phyloP scores from a whole-genome alignment of 2,329 filamentous ascomycete species.

The Hymenoscyphus salicellus region DNA sequence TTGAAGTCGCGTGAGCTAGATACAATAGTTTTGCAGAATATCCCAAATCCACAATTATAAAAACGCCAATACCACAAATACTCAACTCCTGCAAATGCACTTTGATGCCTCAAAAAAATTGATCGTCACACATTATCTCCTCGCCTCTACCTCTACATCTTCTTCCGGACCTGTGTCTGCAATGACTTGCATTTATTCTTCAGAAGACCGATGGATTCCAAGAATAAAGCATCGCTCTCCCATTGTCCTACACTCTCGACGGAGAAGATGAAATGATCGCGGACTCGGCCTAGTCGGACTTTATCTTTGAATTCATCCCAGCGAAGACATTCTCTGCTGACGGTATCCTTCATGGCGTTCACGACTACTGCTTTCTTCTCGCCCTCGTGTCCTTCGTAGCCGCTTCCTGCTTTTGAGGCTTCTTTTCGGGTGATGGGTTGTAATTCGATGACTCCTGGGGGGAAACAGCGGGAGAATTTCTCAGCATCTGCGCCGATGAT shows the following conservation, averaged over 20 bases:
- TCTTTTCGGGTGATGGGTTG: slow-evolving; percentile 69
- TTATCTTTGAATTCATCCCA: slow-evolving; percentile 93
- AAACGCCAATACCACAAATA: background rate
- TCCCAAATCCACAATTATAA: background rate
- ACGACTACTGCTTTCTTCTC: slow-evolving; percentile 83
- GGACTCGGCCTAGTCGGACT: slow-evolving; percentile 83
- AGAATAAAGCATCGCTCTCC: slow-evolving; percentile 87
- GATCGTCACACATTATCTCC: slow-evolving; percentile 2
- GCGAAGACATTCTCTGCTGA: slow-evolving; percentile 86
- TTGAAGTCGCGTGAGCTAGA: background rate
- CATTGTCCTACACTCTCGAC: slow-evolving; percentile 95
- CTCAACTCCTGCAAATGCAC: slow-evolving; percentile 2
- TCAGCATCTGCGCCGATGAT: slow-evolving; percentile 83
- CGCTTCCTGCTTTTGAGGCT: slow-evolving; percentile 55
- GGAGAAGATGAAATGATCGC: slow-evolving; percentile 97
- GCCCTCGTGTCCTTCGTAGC: slow-evolving; percentile 71
- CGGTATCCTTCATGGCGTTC: slow-evolving; percentile 90
- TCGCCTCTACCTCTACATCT: background rate
- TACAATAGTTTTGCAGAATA: background rate
- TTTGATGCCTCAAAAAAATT: background rate
- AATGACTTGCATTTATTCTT: slow-evolving; percentile 79
- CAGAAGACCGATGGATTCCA: slow-evolving; percentile 81
- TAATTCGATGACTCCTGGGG: slow-evolving; percentile 78
- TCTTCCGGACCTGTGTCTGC: slow-evolving; percentile 58
- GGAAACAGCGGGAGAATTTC: slow-evolving; percentile 90